Evolutionary conservation across 306 rosid species (phyloP), one percentile per base, ranked within the genome.

Genomic region (Luffa aegyptiaca): DNA sequence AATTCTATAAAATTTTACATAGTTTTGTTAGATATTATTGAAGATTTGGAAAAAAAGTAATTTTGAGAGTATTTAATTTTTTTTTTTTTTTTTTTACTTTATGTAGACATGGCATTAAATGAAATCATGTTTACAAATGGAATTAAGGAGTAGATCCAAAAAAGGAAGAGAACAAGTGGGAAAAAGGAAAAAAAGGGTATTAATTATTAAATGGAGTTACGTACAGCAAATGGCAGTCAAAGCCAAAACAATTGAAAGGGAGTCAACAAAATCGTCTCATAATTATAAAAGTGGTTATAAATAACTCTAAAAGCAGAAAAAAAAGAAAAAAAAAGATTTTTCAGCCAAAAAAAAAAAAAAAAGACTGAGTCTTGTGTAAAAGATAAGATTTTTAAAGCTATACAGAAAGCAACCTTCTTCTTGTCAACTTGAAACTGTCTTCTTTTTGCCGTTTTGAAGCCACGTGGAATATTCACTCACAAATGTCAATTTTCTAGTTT

Each of bases 161-260:
- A 76, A 9, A 5, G 20, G 39, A 80, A 61, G 53, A 57, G 48
- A 77, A 82, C 78, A 75, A 65, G 10, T 11, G 48, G 72, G 81
- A 79, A 68, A 75, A 10, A 20, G 57, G n/a, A n/a, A 64, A 49
- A 42, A 41, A 26, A 36, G 69, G 49, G 57, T 6, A 36, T 37
- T 74, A 37, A 63, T 59, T 36, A 63, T 39, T 11, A 26, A 82
- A 68, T 77, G 80, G 11, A 68, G 80, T 77, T 81, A 74, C 84
- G 85, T 83, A 84, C 9, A 83, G 31, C 17, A 39, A 82, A 80
- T 75, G 88, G 81, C 80, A 46, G 62, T 13, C 42, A 78, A 51
- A 8, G 26, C 6, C 35, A 14, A 33, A 33, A 33, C 5, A 8
- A 0, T 58, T 26, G 58, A 55, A 78, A 12, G 45, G 45, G 10